These are phyloP conservation scores for Dendrocalamus sinicus DNA, from an alignment of 176 grass and related monocot species.

Conservation along the genomic window DNA sequence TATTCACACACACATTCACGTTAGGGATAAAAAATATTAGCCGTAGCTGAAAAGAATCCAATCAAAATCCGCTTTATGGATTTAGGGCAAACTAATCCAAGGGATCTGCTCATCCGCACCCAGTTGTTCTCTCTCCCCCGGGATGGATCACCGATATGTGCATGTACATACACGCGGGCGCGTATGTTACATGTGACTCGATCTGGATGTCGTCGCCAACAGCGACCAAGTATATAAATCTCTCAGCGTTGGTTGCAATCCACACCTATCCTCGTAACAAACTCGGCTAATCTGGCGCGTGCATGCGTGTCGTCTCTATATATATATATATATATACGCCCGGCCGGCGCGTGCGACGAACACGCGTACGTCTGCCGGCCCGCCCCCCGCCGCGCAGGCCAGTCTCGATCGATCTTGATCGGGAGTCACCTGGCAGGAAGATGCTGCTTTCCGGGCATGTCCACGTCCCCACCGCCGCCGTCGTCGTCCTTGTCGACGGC, in stretches of 20 bases:
- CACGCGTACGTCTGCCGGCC: neutral
- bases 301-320: neutral
- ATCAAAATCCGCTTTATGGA: too few relatives aligned
- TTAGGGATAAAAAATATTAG: too few relatives aligned
- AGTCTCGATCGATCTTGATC: neutral
- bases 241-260: neutral
- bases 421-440: neutral
- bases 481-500: neutral
- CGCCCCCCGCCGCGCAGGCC: neutral
- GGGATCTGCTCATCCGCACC: too few relatives aligned
- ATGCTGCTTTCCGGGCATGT: neutral
- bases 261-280: neutral
- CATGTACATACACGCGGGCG: too few relatives aligned
- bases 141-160: too few relatives aligned
- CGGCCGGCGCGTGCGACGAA: neutral
- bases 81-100: too few relatives aligned
- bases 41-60: too few relatives aligned
- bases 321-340: neutral
- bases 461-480: neutral
- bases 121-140: too few relatives aligned
- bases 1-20: rapidly evolving
- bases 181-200: too few relatives aligned
- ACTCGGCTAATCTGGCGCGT: neutral
- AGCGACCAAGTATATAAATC: neutral
- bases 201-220: too few relatives aligned